Conservation (phyloP, 1,139 yeast species). For the Saccharomycopsis phalli region DNA sequence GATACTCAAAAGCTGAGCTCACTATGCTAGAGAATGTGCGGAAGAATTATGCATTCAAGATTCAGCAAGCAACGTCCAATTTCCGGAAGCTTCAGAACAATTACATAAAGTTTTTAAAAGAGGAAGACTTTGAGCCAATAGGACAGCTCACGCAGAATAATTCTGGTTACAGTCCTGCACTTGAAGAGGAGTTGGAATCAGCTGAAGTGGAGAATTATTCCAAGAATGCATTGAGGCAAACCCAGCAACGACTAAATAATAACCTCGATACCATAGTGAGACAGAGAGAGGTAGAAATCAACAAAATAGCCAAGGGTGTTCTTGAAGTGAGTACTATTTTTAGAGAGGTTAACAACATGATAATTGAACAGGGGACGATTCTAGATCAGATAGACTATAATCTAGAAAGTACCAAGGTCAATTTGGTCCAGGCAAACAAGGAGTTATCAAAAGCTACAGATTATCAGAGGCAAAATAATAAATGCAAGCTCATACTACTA, state of each 20-base stretch:
- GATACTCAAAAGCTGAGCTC: conserved; percentile 34
- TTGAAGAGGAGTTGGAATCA: conserved; percentile 32
- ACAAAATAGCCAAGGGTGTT: conserved; percentile 87
- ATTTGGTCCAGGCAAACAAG: conserved; percentile 67
- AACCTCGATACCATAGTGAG: conserved; percentile 41
- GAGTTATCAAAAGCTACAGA: conserved; percentile 68
- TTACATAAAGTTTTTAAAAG: conserved; percentile 65
- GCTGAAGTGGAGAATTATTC: conserved; percentile 43
- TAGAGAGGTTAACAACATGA: conserved; percentile 84
- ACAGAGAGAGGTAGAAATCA: conserved; percentile 82
- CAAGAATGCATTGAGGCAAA: conserved; percentile 34
- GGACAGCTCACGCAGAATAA: conserved; percentile 23
- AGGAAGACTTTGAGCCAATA: conserved; percentile 49
- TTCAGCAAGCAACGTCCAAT: conserved; percentile 67
- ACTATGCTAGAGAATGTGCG: conserved; percentile 72
- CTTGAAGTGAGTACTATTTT: conserved; percentile 88
- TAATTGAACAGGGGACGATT: conserved; percentile 91
- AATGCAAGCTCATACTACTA: conserved; percentile 78
- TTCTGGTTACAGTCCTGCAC: conserved; percentile 10
- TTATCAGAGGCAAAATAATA: conserved; percentile 83
- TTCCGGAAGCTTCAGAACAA: conserved; percentile 85
- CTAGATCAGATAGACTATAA: conserved; percentile 91
- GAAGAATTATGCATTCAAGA: conserved; percentile 73
- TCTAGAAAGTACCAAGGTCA: conserved; percentile 66
- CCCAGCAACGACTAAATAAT: conserved; percentile 30